Conservation (phyloP, 2,329 filamentous ascomycete species). For the Cryphonectria nitschkei region DNA sequence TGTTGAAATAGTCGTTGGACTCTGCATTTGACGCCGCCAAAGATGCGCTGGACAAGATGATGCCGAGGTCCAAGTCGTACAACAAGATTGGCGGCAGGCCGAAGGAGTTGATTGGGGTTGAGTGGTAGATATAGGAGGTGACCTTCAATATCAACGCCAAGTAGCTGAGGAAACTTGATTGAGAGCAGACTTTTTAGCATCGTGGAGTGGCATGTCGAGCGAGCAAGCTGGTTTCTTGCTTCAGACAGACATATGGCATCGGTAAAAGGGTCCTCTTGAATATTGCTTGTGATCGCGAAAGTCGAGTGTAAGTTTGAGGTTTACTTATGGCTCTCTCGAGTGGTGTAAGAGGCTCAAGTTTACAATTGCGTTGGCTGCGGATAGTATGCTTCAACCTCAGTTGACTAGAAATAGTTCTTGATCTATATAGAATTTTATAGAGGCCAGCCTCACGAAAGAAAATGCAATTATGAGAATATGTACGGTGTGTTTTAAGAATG, state of each 20-base stretch:
- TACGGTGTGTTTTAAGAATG: not conserved
- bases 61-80: constrained; percentile 6
- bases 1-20: not conserved
- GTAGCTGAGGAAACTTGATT: not conserved
- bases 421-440: not conserved
- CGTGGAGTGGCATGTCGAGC: not conserved
- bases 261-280: not conserved
- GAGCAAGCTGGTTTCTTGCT: constrained; percentile 1
- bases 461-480: not conserved
- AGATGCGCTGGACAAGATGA: constrained; percentile 11
- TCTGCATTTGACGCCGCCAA: constrained; percentile 5
- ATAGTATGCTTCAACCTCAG: not conserved
- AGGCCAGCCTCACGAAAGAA: not conserved
- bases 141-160: not conserved
- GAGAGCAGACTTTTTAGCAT: not conserved
- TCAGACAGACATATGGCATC: not conserved
- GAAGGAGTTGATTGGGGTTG: not conserved
- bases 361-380: not conserved
- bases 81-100: constrained; percentile 4
- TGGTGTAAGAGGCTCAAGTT: not conserved
- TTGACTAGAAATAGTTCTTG: not conserved
- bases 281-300: not conserved
- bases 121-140: not conserved
- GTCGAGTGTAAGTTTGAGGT: not conserved
- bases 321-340: not conserved